Conservation (phyloP, 305 asterid genomes). For the Ajuga reptans region DNA sequence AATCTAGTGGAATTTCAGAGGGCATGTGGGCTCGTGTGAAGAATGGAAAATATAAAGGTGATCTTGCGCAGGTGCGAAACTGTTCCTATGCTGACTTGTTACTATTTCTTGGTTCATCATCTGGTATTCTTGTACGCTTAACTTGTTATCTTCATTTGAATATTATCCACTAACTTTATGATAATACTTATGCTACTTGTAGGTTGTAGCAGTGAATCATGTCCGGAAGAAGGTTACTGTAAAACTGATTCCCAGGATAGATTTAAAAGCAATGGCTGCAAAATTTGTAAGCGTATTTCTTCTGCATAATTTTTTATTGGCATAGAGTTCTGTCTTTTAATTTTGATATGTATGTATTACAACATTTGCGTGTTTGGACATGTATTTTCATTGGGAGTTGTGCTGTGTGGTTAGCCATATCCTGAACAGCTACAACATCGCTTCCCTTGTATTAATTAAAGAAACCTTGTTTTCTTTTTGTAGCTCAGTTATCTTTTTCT, state of each 20-base stretch:
- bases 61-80: slow-evolving; percentile 62
- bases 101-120: not conserved
- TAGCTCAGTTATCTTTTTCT: not conserved
- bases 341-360: not conserved
- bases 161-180: slow-evolving; percentile 16
- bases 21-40: slow-evolving; percentile 97
- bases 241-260: slow-evolving; percentile 84
- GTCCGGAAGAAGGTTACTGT: slow-evolving; percentile 62
- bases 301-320: not conserved
- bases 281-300: slow-evolving; percentile 57
- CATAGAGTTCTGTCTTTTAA: not conserved
- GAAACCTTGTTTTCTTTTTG: not conserved
- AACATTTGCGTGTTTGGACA: not conserved
- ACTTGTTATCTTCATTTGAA: not conserved
- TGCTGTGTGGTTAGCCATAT: not conserved
- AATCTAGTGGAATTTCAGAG: slow-evolving; percentile 51
- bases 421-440: not conserved
- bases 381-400: not conserved
- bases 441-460: not conserved
- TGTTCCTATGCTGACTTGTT: slow-evolving; percentile 12
- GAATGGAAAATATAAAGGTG: slow-evolving; percentile 89
- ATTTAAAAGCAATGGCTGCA: slow-evolving; percentile 77
- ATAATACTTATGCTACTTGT: slow-evolving; percentile 21
- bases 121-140: not conserved
- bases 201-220: slow-evolving; percentile 71